phyloP scores from a whole-genome alignment of 148 eudicot genomes.

The Euryodendron excelsum region DNA sequence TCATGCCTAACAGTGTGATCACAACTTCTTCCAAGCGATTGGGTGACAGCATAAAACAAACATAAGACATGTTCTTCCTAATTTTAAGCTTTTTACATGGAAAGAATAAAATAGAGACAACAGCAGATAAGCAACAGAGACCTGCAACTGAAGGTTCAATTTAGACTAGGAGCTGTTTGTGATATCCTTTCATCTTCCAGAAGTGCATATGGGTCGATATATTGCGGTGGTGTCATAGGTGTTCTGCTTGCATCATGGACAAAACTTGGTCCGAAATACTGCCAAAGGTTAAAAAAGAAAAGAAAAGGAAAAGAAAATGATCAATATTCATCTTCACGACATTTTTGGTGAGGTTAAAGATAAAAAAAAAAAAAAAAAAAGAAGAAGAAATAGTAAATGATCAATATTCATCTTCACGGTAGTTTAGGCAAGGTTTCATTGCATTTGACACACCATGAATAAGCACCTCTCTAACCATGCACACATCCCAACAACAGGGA shows the following conservation, averaged over 20 bases:
- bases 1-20: not conserved
- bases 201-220: conserved; percentile 78
- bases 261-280: conserved; percentile 84
- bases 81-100: conserved; percentile 1
- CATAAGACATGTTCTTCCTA: not conserved
- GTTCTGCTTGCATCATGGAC: conserved; percentile 56
- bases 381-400: not conserved
- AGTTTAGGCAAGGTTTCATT: not conserved
- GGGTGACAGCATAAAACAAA: not conserved
- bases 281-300: too few species aligned
- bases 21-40: not conserved
- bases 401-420: not conserved
- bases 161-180: conserved; percentile 33
- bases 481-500: not conserved
- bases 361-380: too few species aligned
- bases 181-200: conserved; percentile 76
- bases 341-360: too few species aligned
- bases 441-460: not conserved
- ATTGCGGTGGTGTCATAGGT: conserved; percentile 48
- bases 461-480: not conserved
- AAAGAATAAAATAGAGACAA: not conserved
- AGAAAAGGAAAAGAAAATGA: not conserved
- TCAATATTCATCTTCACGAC: too few species aligned
- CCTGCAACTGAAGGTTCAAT: conserved; percentile 23
- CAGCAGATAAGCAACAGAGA: conserved; percentile 1